A percentile compares a stretch with the other conserved stretches of the same genome.
phyloP scores from a whole-genome alignment of 2,329 filamentous ascomycete genomes.

The Penicillium concentricum region DNA sequence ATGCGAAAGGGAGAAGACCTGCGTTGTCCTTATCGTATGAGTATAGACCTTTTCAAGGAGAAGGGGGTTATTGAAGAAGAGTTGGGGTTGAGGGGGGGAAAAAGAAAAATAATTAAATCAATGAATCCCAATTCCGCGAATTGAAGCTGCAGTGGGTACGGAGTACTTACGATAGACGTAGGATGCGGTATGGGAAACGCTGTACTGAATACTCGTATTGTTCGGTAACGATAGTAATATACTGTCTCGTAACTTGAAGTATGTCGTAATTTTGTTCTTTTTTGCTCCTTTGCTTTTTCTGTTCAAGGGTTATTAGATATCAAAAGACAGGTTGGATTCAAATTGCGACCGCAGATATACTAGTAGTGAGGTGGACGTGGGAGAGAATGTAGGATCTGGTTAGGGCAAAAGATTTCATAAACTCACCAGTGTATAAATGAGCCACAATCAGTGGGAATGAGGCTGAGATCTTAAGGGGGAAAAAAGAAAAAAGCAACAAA shows the following conservation, averaged over 20 bases:
- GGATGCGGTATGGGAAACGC: slow-evolving; percentile 2
- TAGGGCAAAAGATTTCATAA: not conserved
- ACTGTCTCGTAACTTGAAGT: not conserved
- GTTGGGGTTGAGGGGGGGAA: not conserved
- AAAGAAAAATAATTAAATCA: slow-evolving; percentile 24
- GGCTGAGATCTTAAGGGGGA: slow-evolving; percentile 12
- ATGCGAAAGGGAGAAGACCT: slow-evolving; percentile 26
- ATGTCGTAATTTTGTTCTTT: not conserved
- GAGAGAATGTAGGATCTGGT: not conserved
- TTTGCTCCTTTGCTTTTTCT: not conserved
- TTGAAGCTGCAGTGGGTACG: slow-evolving; percentile 28
- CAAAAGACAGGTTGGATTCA: not conserved
- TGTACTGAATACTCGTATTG: slow-evolving; percentile 7
- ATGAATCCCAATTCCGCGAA: slow-evolving; percentile 25
- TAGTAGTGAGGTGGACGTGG: not conserved
- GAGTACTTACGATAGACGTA: slow-evolving; percentile 11
- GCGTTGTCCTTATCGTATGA: slow-evolving; percentile 15
- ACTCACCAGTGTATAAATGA: slow-evolving; percentile 1
- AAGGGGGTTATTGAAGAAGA: not conserved
- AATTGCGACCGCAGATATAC: not conserved
- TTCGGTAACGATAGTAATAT: not conserved
- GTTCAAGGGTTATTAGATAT: not conserved
- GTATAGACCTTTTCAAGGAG: slow-evolving; percentile 4
- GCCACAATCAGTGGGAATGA: slow-evolving; percentile 9
- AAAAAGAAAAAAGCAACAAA: slow-evolving; percentile 4